Base-by-base conservation (phyloP, 441 rosid species). In the Gossypium davidsonii region DNA sequence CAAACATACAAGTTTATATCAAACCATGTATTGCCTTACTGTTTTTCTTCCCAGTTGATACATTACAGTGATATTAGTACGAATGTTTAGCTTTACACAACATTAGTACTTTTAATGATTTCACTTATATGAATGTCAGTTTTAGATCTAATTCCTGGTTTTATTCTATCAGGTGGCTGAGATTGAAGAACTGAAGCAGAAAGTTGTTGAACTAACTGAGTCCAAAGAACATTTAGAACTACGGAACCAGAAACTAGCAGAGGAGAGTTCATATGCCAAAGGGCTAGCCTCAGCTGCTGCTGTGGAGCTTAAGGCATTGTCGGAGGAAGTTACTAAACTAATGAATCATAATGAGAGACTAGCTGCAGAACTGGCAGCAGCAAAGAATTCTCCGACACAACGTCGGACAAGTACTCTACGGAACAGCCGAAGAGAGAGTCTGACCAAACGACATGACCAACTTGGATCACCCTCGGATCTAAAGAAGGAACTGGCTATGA, bases 281-380 rank as follows among this genome's bases (percentile, higher is more conserved):
- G 98, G 86, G 62, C 89, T 95, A 75, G 99, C 99, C 74, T 92
- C 97, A 46, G 98, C 99, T 26, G 99, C 99, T 72, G 97, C 97
- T 10, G 90, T 89, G 37, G 98, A 95, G 82, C 99, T 95, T 63
- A 95, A 92, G 83, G 99, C 96, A 79, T 82, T 95, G 76, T 91
- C 98, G 10, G 99, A 91, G 79, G 97, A 95, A 87, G 91, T 95
- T 44, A 77, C 98, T 48, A 95, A 94, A 85, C 96, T 95, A 62
- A 89, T 95, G 98, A 86, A 88, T 79, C 90, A 88, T 34, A 95
- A 95, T 2, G 95, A 88, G 82, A 87, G 84, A 79, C 80, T 91
- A 68, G 71, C 86, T 56, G 82, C 88, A 12, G 98, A 95, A 77
- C 70, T 91, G 64, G 86, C 86, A 71, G 79, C 93, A 20, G 63